Evolutionary conservation across 1,284 basidiomycete genomes (phyloP), one percentile per base, ranked within the genome.

Genomic region (Sanghuangporus weigelae): DNA sequence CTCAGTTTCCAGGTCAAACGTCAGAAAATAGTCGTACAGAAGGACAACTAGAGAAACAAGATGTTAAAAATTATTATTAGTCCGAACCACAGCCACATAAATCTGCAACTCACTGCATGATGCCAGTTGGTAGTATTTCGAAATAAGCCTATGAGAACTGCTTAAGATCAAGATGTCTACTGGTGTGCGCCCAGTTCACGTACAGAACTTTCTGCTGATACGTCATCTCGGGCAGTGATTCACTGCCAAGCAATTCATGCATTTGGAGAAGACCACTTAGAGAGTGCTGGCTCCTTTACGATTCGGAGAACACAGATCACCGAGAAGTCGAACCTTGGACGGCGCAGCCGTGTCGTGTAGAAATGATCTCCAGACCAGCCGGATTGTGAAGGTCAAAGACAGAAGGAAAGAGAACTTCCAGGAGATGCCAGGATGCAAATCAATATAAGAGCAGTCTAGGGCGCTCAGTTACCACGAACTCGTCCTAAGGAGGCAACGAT

Each of bases 21-120:
- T 70, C 11, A 69, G 23, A 19, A 68, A 53, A 57, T 68, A 66
- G 55, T 70, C 69, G 48, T 68, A 70, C 12, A 67, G n/a, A 2
- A 70, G 65, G 11, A 70, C 60, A 12, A 58, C 60, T 57, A 14
- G 23, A 26, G 3, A 1, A 14, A 46, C 31, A 35, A n/a, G 31
- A 36, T 8, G 7, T 12, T 4, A 36, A 38, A 12, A n/a, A 6
- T 12, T 7, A 5, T 36, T 36, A 53, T 21, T 14, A 46, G 1
- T 16, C 44, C 7, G 44, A 46, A 46, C 40, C 40, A 42, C 16
- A 42, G 40, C 23, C 16, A 42, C 40, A 16, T 19, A 46, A 19
- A 16, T 16, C 8, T 6, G 2, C 55, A 5, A 57, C 62, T 48
- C 26, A 63, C 62, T 35, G 19, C 44, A 23, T 7, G 62, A 63